Conservation (phyloP, 108 stramenopile genomes). For the Epithemia pelagica region DNA sequence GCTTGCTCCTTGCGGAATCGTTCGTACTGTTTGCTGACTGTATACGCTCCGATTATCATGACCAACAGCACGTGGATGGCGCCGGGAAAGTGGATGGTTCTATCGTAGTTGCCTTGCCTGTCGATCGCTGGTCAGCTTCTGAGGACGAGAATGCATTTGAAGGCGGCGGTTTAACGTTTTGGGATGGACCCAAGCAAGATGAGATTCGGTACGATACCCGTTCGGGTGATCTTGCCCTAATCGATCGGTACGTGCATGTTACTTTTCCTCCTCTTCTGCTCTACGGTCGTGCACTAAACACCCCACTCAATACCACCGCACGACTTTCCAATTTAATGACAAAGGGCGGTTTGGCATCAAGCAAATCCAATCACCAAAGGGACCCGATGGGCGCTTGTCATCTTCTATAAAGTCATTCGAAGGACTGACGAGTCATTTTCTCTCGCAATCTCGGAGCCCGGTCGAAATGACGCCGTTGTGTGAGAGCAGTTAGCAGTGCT, state of each 20-base stretch:
- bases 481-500: too few species aligned
- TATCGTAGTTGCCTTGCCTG: conserved; percentile 77
- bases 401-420: conserved; percentile 69
- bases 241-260: conserved; percentile 53
- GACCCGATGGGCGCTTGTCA: conserved; percentile 85
- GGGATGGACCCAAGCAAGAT: conserved; percentile 63
- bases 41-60: too few species aligned
- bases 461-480: conserved; percentile 2
- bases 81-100: conserved; percentile 86
- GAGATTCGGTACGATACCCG: conserved; percentile 81
- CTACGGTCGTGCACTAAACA: too few species aligned
- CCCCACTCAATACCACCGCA: conserved; percentile 1
- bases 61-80: conserved; percentile 85
- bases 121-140: conserved; percentile 74
- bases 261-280: too few species aligned
- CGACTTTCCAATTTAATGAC: too few species aligned
- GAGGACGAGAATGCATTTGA: conserved; percentile 61
- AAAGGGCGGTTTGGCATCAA: conserved; percentile 65
- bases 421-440: conserved; percentile 2
- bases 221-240: conserved; percentile 82
- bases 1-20: not conserved
- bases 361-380: conserved; percentile 88
- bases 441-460: conserved; percentile 13
- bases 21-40: not conserved
- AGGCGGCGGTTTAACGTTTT: conserved; percentile 80